Evolutionary conservation across 1,139 yeast species (phyloP), one percentile per base, ranked within the genome.

Genomic region (Candida freyschussii): DNA sequence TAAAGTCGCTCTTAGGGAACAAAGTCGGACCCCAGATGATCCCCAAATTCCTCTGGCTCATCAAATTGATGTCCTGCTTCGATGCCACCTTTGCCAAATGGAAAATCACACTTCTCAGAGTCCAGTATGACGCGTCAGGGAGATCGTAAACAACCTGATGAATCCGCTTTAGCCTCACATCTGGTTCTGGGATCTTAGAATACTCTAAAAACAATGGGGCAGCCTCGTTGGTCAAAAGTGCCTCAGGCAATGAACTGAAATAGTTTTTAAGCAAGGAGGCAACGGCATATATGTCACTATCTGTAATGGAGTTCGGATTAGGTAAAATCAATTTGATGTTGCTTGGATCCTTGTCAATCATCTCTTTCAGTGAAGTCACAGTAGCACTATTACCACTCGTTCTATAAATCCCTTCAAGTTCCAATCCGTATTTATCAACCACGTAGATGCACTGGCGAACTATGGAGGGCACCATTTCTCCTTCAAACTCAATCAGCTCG

Each of bases 41-140:
- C 17, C 47, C 96, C 96, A 89, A 32, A 85, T 86, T 30, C 83
- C 48, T 80, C 33, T 78, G 68, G 29, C 78, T 77, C 98, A 91
- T 91, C 53, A 93, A 69, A 53, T 86, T 86, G 22, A 61, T 52
- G 11, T 69, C 66, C 50, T 78, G 80, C 39, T 78, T 69, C 17
- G 73, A 70, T 20, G 82, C 77, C 7, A 91, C 80, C 34, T 80
- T 73, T 47, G 82, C 78, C 45, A 91, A 70, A 57, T 91, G 98
- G 67, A 89, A 85, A 4, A 87, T 66, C 43, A 91, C 65, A 24
- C 86, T 76, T 48, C 97, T 67, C 47, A 91, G 67, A 0, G 97
- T 89, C 64, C 95, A 87, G 57, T 91, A 91, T 37, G 93, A 87
- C 1, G 95, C 93, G 59, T 91, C 98, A 0, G 97, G 96, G 35